A percentile compares a stretch with the other conserved stretches of the same genome.
These are phyloP conservation scores for Filosporella fistucella DNA, from an alignment of 495 filamentous ascomycete genomes.

Conservation along the genomic window DNA sequence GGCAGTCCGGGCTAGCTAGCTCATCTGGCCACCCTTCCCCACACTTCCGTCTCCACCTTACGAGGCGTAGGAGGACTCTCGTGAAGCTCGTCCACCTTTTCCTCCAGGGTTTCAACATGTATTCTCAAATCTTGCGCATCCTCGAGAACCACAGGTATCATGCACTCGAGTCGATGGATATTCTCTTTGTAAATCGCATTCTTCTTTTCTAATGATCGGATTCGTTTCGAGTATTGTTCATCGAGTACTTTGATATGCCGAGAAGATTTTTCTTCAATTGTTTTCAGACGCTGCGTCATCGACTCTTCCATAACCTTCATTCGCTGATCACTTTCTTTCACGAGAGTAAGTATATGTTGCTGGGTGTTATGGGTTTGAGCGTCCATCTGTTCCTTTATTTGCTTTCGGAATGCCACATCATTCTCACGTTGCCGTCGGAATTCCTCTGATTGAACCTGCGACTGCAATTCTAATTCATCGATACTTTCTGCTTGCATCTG, in stretches of 20 bases:
- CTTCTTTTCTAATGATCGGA: background rate
- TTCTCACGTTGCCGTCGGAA: background rate
- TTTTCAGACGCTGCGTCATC: background rate
- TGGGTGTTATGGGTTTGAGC: background rate
- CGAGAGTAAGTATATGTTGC: background rate
- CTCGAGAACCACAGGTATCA: background rate
- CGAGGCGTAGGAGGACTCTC: no score
- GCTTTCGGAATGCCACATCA: background rate
- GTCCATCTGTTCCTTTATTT: background rate
- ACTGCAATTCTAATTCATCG: background rate
- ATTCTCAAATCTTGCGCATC: background rate
- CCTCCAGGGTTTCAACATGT: no score
- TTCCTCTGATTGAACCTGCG: background rate
- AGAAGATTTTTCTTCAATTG: background rate
- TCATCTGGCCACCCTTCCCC: no score
- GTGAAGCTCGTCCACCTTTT: no score
- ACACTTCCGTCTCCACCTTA: no score
- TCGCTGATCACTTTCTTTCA: background rate
- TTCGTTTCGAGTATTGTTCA: background rate
- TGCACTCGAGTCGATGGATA: background rate
- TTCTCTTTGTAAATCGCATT: background rate
- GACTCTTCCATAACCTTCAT: background rate
- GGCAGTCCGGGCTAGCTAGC: no score
- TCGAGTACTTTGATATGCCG: conserved; percentile 1
- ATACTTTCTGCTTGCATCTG: background rate